Evolutionary conservation across 1,139 yeast genomes (phyloP).

Genomic region (Zygosaccharomyces sapae): DNA sequence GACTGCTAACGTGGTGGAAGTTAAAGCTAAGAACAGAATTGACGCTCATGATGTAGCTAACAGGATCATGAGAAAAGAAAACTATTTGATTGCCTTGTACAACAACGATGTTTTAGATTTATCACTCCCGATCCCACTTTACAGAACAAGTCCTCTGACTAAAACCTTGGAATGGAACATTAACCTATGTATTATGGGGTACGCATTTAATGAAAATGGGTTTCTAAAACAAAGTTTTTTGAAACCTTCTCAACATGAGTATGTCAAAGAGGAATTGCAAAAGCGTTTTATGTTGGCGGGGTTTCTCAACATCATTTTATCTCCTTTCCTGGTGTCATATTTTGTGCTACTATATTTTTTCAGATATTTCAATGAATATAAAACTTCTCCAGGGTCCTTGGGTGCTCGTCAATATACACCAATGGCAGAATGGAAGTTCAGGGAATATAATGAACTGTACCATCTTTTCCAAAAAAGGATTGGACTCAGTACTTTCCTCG

Average conservation of each 20-base stretch:
- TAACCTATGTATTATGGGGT: conserved; percentile 81
- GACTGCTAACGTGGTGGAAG: conserved; percentile 48
- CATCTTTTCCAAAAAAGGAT: conserved; percentile 80
- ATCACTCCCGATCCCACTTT: conserved; percentile 48
- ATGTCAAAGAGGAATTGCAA: conserved; percentile 63
- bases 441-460: conserved; percentile 89
- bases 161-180: conserved; percentile 92
- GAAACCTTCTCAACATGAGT: conserved; percentile 66
- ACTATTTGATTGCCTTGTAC: conserved; percentile 83
- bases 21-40: conserved; percentile 66
- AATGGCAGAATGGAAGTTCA: conserved; percentile 87
- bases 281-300: conserved; percentile 87
- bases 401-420: conserved; percentile 91
- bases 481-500: conserved; percentile 71
- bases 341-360: conserved; percentile 80
- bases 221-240: conserved; percentile 72
- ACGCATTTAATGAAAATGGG: conserved; percentile 77
- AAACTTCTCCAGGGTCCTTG: conserved; percentile 78
- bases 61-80: conserved; percentile 91
- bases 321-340: conserved; percentile 83
- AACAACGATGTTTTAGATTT: conserved; percentile 73
- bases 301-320: conserved; percentile 67
- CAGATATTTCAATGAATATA: conserved; percentile 88
- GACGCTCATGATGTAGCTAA: conserved; percentile 95
- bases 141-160: conserved; percentile 52